Evolutionary conservation across 2,329 filamentous ascomycete species (phyloP).

Genomic region (Colletotrichum liriopes): DNA sequence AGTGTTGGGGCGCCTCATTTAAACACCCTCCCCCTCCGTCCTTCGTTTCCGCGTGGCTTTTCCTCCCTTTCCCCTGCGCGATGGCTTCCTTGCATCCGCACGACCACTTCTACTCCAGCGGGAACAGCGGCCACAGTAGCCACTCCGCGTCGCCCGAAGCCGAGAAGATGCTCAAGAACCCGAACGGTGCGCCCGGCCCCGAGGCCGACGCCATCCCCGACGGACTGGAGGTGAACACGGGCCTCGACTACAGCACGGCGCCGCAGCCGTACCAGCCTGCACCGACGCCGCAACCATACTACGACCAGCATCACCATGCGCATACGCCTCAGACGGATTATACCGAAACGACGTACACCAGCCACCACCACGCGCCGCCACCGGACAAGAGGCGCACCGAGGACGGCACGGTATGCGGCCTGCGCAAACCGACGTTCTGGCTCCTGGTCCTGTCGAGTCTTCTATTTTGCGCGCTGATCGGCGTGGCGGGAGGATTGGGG

Average conservation of each 20-base stretch:
- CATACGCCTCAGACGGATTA: conserved; percentile 20
- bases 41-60: not conserved
- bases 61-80: not conserved
- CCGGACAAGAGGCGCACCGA: not conserved
- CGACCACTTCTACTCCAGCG: conserved; percentile 24
- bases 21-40: not conserved
- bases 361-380: not conserved
- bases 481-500: conserved; percentile 22
- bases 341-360: conserved; percentile 21
- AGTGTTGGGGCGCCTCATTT: not conserved
- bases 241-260: conserved; percentile 23
- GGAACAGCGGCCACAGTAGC: conserved; percentile 13
- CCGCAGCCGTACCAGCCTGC: conserved; percentile 30
- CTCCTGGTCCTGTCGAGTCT: conserved; percentile 17
- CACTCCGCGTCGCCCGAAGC: conserved; percentile 29
- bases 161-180: conserved; percentile 39
- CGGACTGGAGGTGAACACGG: conserved; percentile 28
- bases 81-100: conserved; percentile 32
- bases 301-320: conserved; percentile 2
- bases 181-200: conserved; percentile 20
- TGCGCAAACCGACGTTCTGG: conserved; percentile 36
- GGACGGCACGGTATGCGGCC: conserved; percentile 25
- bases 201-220: conserved; percentile 35
- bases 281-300: conserved; percentile 17
- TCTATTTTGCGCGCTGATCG: conserved; percentile 18